phyloP scores from a whole-genome alignment of 306 rosid genomes.

The Quercus mongolica region DNA sequence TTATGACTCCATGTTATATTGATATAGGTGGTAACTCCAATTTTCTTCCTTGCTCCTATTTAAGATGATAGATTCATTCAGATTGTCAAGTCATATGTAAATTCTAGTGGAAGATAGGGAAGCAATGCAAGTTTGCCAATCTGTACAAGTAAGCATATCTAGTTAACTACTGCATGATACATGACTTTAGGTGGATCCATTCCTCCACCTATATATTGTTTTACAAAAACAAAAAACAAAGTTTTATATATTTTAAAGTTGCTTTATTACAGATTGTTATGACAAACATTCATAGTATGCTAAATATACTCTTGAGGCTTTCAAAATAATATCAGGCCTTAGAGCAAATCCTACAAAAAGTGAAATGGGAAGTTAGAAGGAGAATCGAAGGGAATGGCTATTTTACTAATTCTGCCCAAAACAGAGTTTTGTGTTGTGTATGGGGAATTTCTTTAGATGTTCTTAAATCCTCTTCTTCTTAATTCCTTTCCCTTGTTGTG shows the following conservation, averaged over 20 bases:
- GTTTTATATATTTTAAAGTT: neutral
- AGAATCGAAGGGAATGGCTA: too few species aligned
- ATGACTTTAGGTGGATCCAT: neutral
- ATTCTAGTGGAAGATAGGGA: neutral
- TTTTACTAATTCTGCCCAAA: too few species aligned
- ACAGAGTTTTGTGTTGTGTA: too few species aligned
- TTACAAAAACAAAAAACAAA: too few species aligned
- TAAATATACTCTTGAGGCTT: too few species aligned
- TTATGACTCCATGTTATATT: neutral
- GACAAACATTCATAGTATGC: neutral
- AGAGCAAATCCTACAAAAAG: too few species aligned
- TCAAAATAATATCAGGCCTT: too few species aligned
- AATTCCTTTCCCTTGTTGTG: too few species aligned
- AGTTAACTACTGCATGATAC: neutral
- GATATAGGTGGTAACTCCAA: neutral
- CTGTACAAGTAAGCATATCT: neutral
- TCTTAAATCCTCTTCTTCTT: too few species aligned
- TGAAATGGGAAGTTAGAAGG: too few species aligned
- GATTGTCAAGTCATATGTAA: neutral
- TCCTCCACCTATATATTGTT: neutral
- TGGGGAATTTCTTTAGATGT: too few species aligned
- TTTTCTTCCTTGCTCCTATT: neutral
- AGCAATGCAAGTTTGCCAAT: neutral
- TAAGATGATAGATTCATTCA: neutral
- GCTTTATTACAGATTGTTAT: neutral